Evolutionary conservation across 805 yeast genomes (phyloP).

Genomic region (Yarrowia porcina): DNA sequence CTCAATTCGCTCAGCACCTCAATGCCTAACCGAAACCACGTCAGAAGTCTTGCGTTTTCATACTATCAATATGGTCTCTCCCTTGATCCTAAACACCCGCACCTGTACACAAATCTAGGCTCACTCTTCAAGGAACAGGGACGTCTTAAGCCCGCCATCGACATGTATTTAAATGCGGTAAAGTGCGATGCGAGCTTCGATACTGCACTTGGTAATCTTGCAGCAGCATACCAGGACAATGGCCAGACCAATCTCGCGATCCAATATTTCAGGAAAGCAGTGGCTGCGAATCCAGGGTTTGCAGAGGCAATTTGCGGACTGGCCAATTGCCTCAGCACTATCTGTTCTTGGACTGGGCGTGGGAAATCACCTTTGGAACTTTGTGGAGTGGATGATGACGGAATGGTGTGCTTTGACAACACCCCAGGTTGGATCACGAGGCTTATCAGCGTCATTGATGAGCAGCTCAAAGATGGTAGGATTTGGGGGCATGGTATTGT

Average conservation of each 20-base stretch:
- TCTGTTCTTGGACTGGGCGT: slow-evolving; percentile 38
- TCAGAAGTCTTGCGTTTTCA: slow-evolving; percentile 33
- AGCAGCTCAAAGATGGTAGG: background rate
- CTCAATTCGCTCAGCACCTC: slow-evolving; percentile 30
- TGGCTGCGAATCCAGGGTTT: slow-evolving; percentile 34
- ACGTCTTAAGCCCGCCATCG: slow-evolving; percentile 33
- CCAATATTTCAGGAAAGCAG: slow-evolving; percentile 36
- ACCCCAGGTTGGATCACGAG: background rate
- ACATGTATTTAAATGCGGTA: slow-evolving; percentile 37
- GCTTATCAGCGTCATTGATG: background rate
- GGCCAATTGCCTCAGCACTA: slow-evolving; percentile 35
- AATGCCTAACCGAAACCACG: background rate
- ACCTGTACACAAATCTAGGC: slow-evolving; percentile 38
- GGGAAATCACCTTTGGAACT: slow-evolving; percentile 35
- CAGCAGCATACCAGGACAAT: slow-evolving; percentile 37
- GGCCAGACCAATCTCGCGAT: slow-evolving; percentile 37
- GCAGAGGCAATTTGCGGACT: slow-evolving; percentile 38
- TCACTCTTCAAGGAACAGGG: slow-evolving; percentile 38
- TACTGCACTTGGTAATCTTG: slow-evolving; percentile 38
- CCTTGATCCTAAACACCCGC: slow-evolving; percentile 38
- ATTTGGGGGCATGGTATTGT: background rate
- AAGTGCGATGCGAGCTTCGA: slow-evolving; percentile 35
- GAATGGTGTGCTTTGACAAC: slow-evolving; percentile 30
- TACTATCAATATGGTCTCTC: slow-evolving; percentile 37
- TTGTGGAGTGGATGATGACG: slow-evolving; percentile 32